Evolutionary conservation across 2,329 filamentous ascomycete species (phyloP).

Genomic region (Fusarium fujikuroi): DNA sequence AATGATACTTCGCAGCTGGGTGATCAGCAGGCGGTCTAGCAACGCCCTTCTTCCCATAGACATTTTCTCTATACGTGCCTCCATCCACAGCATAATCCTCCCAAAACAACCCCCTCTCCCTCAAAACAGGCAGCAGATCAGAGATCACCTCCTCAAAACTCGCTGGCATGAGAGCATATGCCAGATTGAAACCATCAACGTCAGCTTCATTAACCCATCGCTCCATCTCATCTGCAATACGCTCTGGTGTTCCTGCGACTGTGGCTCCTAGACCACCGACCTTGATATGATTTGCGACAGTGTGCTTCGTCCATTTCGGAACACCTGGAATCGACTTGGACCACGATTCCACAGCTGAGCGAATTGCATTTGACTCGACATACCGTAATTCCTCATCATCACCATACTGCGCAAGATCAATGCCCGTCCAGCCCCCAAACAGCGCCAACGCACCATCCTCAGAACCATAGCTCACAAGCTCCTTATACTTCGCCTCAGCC

Average conservation of each 20-base stretch:
- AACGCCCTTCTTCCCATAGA: constrained; percentile 51
- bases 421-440: constrained; percentile 79
- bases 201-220: constrained; percentile 75
- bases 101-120: constrained; percentile 66
- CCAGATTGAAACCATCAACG: constrained; percentile 78
- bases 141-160: constrained; percentile 75
- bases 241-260: constrained; percentile 70
- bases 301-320: constrained; percentile 77
- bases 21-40: constrained; percentile 52
- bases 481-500: constrained; percentile 70
- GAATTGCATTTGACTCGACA: constrained; percentile 71
- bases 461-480: constrained; percentile 69
- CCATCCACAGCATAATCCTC: constrained; percentile 57
- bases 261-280: constrained; percentile 74
- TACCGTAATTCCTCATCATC: constrained; percentile 73
- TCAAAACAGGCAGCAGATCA: constrained; percentile 70
- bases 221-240: constrained; percentile 75
- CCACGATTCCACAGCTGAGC: constrained; percentile 62
- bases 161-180: constrained; percentile 57
- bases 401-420: constrained; percentile 65
- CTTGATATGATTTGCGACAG: constrained; percentile 73
- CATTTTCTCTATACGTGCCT: constrained; percentile 57
- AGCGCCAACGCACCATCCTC: constrained; percentile 73
- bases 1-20: constrained; percentile 53
- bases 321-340: constrained; percentile 66